Evolutionary conservation across 495 filamentous ascomycete genomes (phyloP).

Genomic region (Copromyces sp.): DNA sequence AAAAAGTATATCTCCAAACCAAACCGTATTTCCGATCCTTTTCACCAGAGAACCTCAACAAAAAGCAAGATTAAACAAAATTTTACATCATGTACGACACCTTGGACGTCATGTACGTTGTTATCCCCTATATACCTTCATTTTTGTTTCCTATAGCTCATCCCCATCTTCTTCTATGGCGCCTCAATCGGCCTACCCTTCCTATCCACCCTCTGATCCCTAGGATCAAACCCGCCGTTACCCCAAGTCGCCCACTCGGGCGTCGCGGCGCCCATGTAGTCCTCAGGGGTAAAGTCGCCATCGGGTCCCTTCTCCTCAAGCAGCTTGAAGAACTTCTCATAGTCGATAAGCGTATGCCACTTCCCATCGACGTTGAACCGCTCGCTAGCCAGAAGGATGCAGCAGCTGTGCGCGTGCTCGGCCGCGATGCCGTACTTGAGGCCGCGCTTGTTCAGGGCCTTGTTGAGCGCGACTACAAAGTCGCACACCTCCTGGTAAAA

Average conservation of each 20-base stretch:
- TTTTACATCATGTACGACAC: not conserved
- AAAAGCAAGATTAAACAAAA: not conserved
- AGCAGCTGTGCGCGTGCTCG: constrained; percentile 91
- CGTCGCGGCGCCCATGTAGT: constrained; percentile 75
- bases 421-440: constrained; percentile 83
- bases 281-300: constrained; percentile 70
- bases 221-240: constrained; percentile 84
- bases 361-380: constrained; percentile 60
- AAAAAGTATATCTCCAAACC: not conserved
- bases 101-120: not conserved
- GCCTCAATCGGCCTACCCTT: constrained; percentile 52
- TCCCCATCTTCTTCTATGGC: constrained; percentile 3
- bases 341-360: constrained; percentile 91
- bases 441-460: constrained; percentile 54
- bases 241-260: constrained; percentile 95
- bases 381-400: constrained; percentile 70
- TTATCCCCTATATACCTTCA: not conserved
- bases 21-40: not conserved
- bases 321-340: constrained; percentile 77
- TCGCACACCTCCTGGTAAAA: constrained; percentile 80
- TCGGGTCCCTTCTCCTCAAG: constrained; percentile 56
- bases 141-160: not conserved
- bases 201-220: constrained; percentile 71
- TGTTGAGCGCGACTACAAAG: constrained; percentile 66
- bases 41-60: not conserved